Base-by-base conservation (phyloP, 352 stramenopile species). In the Thraustochytrium striatum region DNA sequence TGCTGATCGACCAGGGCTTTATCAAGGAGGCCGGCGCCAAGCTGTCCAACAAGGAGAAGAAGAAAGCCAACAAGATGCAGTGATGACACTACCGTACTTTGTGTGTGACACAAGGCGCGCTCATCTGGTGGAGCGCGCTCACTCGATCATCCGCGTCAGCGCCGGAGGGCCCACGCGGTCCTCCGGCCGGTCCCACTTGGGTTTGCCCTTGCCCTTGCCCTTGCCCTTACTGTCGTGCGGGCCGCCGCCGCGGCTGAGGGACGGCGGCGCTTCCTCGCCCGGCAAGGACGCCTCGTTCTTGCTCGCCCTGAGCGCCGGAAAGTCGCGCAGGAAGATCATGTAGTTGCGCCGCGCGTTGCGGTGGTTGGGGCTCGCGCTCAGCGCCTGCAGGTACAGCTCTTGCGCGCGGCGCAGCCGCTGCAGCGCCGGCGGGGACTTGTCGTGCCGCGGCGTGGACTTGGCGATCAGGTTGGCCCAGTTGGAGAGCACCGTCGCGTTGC, bases 301-400 rank as follows among this genome's bases (percentile, higher is more conserved):
- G n/a, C n/a, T n/a, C n/a, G n/a, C n/a, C n/a, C n/a, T n/a, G n/a
- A 75, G 30, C 5, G 43, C 52, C 8, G 65, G 41, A 43, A 75
- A 75, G 50, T 75, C 65, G 44, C 65, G 44, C 50, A 75, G 25
- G 41, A 75, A 75, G 36, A 75, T 75, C 65, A 75, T 75, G 50
- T 75, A 75, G 52, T 75, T 75, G 32, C 65, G 44, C 65, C 52
- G 43, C 32, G 65, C 65, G 30, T 47, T 62, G 44, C 52, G 44
- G 30, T 75, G 65, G 19, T 28, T 16, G 3, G 65, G 44, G 30
- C 61, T 61, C 32, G 36, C 50, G 11, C 65, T 30, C 30, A 75
- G 36, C 21, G 65, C 65, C 5, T n/a, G 47, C 30, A 75, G 50
- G 65, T 75, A 75, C 19, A 75, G 65, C 8, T 75, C 65, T 25